Conservation (phyloP, 306 rosid genomes). For the Quercus glauca region DNA sequence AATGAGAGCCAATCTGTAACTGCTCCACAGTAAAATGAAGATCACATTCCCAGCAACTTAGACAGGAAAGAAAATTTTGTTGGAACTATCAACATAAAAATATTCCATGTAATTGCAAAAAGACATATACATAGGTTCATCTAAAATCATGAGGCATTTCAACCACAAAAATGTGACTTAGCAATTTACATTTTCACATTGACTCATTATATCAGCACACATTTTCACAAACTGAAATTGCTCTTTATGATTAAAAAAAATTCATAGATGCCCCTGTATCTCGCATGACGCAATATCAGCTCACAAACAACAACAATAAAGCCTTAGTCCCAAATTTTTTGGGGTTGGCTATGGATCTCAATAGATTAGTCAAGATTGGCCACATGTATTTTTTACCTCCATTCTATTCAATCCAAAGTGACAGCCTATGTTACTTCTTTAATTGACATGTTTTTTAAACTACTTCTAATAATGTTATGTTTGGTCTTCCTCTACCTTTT, state of each 20-base stretch:
- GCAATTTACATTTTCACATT: neutral
- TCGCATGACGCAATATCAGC: neutral
- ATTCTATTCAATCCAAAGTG: too few species aligned
- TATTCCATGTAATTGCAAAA: neutral
- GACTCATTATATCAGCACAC: slow-evolving; percentile 10
- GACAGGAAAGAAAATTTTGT: slow-evolving; percentile 10
- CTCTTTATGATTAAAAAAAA: neutral
- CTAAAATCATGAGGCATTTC: neutral
- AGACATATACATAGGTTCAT: neutral
- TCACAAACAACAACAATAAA: too few species aligned
- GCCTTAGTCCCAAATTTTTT: too few species aligned
- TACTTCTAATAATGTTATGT: too few species aligned
- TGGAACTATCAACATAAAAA: slow-evolving; percentile 7
- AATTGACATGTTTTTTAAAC: too few species aligned
- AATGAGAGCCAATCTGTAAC: slow-evolving; percentile 77
- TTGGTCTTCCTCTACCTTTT: too few species aligned
- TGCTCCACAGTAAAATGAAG: slow-evolving; percentile 29
- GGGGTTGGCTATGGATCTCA: too few species aligned
- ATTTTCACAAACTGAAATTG: neutral
- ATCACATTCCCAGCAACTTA: slow-evolving; percentile 27
- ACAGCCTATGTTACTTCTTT: too few species aligned
- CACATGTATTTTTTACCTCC: too few species aligned
- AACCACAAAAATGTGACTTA: neutral
- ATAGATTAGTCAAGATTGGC: too few species aligned
- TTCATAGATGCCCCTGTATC: neutral